These are phyloP conservation scores for Psilocybe subaeruginosa DNA, from an alignment of 768 basidiomycete genomes.

Conservation along the genomic window DNA sequence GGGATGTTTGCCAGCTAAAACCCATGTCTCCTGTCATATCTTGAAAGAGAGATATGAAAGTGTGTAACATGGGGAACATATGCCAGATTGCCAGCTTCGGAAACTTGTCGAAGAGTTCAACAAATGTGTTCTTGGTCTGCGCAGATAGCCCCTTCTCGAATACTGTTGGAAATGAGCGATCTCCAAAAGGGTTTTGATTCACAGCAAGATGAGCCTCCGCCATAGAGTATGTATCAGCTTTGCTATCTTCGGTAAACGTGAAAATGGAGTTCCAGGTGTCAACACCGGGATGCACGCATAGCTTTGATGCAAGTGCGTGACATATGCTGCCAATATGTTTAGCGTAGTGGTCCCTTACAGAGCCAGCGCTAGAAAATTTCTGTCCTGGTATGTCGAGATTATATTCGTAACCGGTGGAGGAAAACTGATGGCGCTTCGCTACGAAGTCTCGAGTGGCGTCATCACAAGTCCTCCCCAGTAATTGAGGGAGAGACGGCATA, in stretches of 20 bases:
- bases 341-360: too few species aligned
- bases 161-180: too few species aligned
- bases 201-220: background rate
- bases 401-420: too few species aligned
- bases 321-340: background rate
- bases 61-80: constrained; percentile 7
- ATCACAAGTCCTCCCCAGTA: background rate
- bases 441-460: background rate
- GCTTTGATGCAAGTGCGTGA: background rate
- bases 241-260: too few species aligned
- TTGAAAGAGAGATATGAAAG: background rate
- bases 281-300: background rate
- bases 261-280: background rate
- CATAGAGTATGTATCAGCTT: background rate
- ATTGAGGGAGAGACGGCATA: background rate
- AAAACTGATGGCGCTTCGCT: too few species aligned
- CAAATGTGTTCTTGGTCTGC: too few species aligned
- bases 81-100: constrained; percentile 2
- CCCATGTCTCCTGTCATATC: background rate
- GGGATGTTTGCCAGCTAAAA: background rate
- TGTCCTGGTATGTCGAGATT: too few species aligned
- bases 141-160: too few species aligned
- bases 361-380: too few species aligned
- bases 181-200: too few species aligned
- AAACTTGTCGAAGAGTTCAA: background rate